Conservation (phyloP, 352 stramenopile genomes). For the Phytopythium oedochilum region DNA sequence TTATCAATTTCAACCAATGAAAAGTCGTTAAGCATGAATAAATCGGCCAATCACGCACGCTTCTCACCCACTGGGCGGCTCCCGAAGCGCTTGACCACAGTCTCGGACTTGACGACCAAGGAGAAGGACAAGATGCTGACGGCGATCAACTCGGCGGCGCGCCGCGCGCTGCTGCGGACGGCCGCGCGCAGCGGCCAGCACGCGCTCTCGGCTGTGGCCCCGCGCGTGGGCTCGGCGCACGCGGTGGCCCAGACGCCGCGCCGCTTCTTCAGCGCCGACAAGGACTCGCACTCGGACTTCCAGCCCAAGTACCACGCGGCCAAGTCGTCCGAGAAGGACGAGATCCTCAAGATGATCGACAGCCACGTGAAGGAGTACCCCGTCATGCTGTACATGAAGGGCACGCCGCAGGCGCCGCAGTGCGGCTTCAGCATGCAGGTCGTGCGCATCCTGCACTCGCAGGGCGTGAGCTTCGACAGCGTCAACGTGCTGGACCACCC, state of each 20-base stretch:
- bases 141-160: constrained; percentile 24
- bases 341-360: constrained; percentile 89
- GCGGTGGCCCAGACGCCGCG: constrained; percentile 1
- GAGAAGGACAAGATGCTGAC: constrained; percentile 17
- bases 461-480: constrained; percentile 94
- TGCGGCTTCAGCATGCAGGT: constrained; percentile 98
- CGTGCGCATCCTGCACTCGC: constrained; percentile 92
- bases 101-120: constrained; percentile 6
- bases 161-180: constrained; percentile 21
- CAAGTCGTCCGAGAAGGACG: constrained; percentile 82
- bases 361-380: constrained; percentile 89
- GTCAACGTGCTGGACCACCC: constrained; percentile 99
- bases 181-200: constrained; percentile 21
- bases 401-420: constrained; percentile 94
- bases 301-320: constrained; percentile 82
- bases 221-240: constrained; percentile 1
- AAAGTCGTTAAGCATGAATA: background rate
- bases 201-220: background rate
- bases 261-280: constrained; percentile 36
- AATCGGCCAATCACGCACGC: background rate
- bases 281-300: constrained; percentile 85
- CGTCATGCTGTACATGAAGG: constrained; percentile 99
- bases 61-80: background rate
- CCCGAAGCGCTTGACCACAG: background rate
- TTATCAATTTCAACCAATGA: background rate